Evolutionary conservation across 805 yeast species (phyloP).

Genomic region (Barnettozyma sucrosica): DNA sequence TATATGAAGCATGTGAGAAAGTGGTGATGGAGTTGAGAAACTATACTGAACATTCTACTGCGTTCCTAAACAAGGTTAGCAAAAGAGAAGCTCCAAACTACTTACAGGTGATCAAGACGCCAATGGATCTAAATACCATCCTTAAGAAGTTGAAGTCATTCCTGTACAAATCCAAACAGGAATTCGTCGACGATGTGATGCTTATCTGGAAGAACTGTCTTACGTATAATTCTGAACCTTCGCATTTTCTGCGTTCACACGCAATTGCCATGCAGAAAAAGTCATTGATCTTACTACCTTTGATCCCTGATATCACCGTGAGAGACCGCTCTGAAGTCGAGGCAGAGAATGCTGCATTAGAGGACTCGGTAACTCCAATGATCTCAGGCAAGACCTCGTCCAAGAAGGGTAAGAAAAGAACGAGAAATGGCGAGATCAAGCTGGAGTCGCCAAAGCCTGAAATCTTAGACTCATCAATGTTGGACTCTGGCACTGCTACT

Average conservation of each 20-base stretch:
- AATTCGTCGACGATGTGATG: slow-evolving; percentile 93
- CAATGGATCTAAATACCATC: slow-evolving; percentile 96
- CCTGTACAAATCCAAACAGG: slow-evolving; percentile 78
- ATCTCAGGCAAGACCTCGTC: slow-evolving; percentile 30
- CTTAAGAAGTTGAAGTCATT: slow-evolving; percentile 79
- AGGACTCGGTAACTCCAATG: slow-evolving; percentile 20
- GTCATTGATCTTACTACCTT: slow-evolving; percentile 65
- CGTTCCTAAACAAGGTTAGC: slow-evolving; percentile 91
- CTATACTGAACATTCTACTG: slow-evolving; percentile 93
- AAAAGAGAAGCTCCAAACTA: slow-evolving; percentile 98
- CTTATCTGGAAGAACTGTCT: slow-evolving; percentile 94
- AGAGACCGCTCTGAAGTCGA: slow-evolving; percentile 70
- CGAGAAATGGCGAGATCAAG: slow-evolving; percentile 32
- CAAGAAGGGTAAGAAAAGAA: slow-evolving; percentile 35
- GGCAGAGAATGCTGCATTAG: slow-evolving; percentile 30
- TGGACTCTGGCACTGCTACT: background rate
- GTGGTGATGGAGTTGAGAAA: slow-evolving; percentile 87
- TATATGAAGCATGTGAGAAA: slow-evolving; percentile 95
- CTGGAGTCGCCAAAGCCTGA: slow-evolving; percentile 17
- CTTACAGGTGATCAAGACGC: slow-evolving; percentile 79
- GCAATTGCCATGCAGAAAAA: slow-evolving; percentile 96
- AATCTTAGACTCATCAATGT: background rate
- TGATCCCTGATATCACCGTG: slow-evolving; percentile 84
- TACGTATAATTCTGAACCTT: slow-evolving; percentile 90
- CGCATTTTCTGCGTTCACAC: slow-evolving; percentile 83